Base-by-base conservation (phyloP, 306 rosid genomes). In the Sphenostylis stenocarpa region DNA sequence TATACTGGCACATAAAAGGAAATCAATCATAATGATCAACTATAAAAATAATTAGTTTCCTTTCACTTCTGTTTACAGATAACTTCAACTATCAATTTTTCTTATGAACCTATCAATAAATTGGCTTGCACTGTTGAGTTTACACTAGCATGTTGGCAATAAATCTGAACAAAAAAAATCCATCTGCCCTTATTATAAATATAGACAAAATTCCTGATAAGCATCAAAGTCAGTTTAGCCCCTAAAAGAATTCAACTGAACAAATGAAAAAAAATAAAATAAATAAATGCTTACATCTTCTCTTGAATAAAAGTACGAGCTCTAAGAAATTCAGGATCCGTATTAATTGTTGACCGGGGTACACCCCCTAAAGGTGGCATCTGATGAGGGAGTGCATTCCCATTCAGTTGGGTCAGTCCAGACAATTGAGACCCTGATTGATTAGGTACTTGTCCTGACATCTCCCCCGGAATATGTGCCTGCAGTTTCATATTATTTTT, bases 211-310 rank as follows among this genome's bases (percentile, higher is more conserved):
- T 52, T 56, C 39, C 57, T 8, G 36, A 43, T 12, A 62, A 33
- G 16, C 77, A 45, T 67, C 21, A 67, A 44, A 36, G 70, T 33
- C 55, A 74, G 55, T 52, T 71, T 63, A 56, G 61, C 74, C 31
- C 4, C 16, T 41, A 12, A 85, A 53, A 72, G 56, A 60, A 38
- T 21, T 8, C 52, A 65, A 20, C 31, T 14, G 8, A 51, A 76
- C 3, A 63, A 36, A 33, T n/a, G n/a, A 16, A 4, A 34, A 12
- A 62, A 20, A 62, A n/a, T n/a, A n/a, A n/a, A n/a, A n/a, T n/a
- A n/a, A n/a, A n/a, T n/a, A 60, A 26, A 11, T 24, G 45, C 99
- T 88, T 88, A 96, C 99, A 96, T 96, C 82, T 76, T 89, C 1
- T 88, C 93, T 48, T 86, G 89, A 79, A 89, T 89, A 75, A 52